Evolutionary conservation across 768 basidiomycete genomes (phyloP).

Genomic region (Mycena vitilis): DNA sequence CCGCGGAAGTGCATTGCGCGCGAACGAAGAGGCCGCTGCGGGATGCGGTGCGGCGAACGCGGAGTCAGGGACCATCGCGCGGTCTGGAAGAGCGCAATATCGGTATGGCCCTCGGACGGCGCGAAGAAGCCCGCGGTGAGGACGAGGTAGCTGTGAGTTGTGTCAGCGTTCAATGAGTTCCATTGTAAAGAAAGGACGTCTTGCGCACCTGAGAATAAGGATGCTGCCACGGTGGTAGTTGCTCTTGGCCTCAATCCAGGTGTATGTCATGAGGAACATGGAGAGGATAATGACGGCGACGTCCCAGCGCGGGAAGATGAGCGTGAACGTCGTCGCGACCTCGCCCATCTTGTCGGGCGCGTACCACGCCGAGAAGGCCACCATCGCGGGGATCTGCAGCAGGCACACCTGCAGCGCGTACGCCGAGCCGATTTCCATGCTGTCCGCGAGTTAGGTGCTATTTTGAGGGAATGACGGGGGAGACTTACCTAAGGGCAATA

Average conservation of each 20-base stretch:
- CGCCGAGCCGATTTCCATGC: slow-evolving; percentile 99
- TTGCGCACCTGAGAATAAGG: slow-evolving; percentile 86
- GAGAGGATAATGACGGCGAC: slow-evolving; percentile 94
- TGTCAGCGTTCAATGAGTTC: background rate
- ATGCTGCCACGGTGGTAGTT: slow-evolving; percentile 99
- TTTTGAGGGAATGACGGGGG: background rate
- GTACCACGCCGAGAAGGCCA: slow-evolving; percentile 97
- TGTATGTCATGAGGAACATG: slow-evolving; percentile 98
- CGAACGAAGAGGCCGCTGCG: too few relatives aligned
- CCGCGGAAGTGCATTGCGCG: too few relatives aligned
- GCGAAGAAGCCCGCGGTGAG: slow-evolving; percentile 93
- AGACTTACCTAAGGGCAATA: slow-evolving; percentile 88
- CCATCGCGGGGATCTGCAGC: slow-evolving; percentile 98
- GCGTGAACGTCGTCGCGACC: slow-evolving; percentile 92
- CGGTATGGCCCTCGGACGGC: slow-evolving; percentile 53
- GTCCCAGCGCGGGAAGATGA: slow-evolving; percentile 99
- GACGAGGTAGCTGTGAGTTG: slow-evolving; percentile 81
- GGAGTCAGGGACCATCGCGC: too few relatives aligned
- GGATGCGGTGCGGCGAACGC: too few relatives aligned
- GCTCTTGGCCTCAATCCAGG: slow-evolving; percentile 98
- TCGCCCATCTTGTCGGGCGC: slow-evolving; percentile 88
- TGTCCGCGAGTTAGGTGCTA: slow-evolving; percentile 44
- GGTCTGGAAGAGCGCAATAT: too few relatives aligned
- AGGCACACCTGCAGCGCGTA: slow-evolving; percentile 99
- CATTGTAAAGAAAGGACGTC: background rate